Percentiles rank a stretch among this genome's conserved stretches.
phyloP scores from a whole-genome alignment of 2,329 filamentous ascomycete genomes.

The Ampelomyces quisqualis region DNA sequence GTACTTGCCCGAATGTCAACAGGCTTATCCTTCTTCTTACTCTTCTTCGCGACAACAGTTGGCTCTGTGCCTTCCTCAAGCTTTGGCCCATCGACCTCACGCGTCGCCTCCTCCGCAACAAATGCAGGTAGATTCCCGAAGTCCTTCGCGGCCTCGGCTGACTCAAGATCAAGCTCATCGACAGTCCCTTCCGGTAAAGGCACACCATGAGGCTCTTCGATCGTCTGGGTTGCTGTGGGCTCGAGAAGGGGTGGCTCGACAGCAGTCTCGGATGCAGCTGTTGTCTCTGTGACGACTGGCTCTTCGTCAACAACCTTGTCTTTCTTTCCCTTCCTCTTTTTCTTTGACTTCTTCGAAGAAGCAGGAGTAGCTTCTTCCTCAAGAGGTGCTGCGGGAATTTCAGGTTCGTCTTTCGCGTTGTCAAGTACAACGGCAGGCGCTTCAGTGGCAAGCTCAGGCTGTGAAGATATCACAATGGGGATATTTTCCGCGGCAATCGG shows the following conservation, averaged over 20 bases:
- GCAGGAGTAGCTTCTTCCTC: constrained; percentile 10
- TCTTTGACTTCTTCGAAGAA: constrained; percentile 44
- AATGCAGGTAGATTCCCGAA: neutral
- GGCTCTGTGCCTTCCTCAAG: constrained; percentile 6
- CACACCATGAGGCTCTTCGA: neutral
- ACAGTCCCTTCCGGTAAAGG: neutral
- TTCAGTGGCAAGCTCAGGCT: neutral
- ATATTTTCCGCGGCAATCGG: constrained; percentile 2
- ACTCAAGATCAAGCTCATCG: neutral
- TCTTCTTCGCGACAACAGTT: constrained; percentile 21
- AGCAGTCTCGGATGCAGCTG: neutral
- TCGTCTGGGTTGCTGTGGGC: neutral
- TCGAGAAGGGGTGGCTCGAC: neutral
- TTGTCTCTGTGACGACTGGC: neutral
- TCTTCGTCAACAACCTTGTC: constrained; percentile 12
- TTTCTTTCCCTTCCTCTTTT: constrained; percentile 44
- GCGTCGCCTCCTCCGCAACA: neutral
- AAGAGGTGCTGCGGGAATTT: constrained; percentile 4
- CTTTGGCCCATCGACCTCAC: neutral
- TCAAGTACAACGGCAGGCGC: neutral
- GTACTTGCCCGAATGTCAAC: constrained; percentile 11
- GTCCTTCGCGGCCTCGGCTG: neutral
- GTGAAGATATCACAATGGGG: neutral
- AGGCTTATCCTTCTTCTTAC: constrained; percentile 6
- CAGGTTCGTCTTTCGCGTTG: constrained; percentile 5